Conservation (phyloP, 2,329 filamentous ascomycete species). For the Aspergillus amoenus region DNA sequence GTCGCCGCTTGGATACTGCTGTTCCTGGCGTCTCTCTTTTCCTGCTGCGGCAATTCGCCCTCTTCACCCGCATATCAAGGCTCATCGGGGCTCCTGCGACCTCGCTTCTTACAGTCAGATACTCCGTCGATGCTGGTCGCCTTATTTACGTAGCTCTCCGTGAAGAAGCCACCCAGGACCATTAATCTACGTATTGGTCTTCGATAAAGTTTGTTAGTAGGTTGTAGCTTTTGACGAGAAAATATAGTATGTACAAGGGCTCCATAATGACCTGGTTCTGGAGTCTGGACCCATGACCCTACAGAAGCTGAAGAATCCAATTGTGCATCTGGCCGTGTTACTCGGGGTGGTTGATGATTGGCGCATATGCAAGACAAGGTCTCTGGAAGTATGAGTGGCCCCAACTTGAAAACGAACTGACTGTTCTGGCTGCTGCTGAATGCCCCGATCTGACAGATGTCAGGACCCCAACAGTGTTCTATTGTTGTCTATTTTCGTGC, state of each 20-base stretch:
- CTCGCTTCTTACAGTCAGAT: background rate
- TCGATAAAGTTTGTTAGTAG: background rate
- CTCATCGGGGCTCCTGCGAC: background rate
- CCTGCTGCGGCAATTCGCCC: background rate
- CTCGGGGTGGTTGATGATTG: background rate
- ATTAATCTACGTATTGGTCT: too few relatives aligned
- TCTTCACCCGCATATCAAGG: background rate
- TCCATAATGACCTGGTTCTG: background rate
- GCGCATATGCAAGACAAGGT: constrained; percentile 1
- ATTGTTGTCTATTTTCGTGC: background rate
- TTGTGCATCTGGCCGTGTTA: background rate
- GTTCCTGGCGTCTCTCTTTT: background rate
- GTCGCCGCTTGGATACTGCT: background rate
- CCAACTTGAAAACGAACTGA: background rate
- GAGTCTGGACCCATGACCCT: background rate
- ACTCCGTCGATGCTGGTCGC: too few relatives aligned
- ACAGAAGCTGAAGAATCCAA: background rate
- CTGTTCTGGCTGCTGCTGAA: background rate
- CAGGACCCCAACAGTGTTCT: background rate
- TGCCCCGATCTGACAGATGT: background rate
- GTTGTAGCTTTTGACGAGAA: background rate
- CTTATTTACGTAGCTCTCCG: background rate
- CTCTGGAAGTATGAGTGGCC: background rate
- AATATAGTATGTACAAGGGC: background rate
- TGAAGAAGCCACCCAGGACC: background rate